Percentiles rank a stretch among this genome's conserved stretches.
These are phyloP conservation scores for Aspergillus pseudoterreus DNA, from an alignment of 2,329 filamentous ascomycete genomes.

Conservation along the genomic window DNA sequence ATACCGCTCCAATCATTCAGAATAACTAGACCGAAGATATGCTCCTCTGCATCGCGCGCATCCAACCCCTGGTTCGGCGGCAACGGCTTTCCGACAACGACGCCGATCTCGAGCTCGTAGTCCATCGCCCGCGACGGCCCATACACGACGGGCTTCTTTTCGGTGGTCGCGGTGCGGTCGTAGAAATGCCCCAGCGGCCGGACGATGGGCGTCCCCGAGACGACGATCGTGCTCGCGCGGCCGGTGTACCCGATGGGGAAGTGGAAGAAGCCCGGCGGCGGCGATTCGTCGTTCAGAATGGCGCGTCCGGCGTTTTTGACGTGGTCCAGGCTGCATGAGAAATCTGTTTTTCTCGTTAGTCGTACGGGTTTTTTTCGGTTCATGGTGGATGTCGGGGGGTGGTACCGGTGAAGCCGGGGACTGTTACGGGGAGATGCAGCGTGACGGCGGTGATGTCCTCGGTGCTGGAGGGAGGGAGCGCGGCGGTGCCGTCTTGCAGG, in stretches of 20 bases:
- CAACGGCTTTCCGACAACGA: conserved; percentile 43
- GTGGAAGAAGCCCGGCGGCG: conserved; percentile 41
- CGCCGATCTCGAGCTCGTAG: conserved; percentile 43
- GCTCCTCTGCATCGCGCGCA: conserved; percentile 50
- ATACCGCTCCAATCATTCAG: conserved; percentile 57
- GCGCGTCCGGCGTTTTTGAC: conserved; percentile 23
- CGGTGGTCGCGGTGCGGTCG: conserved; percentile 13
- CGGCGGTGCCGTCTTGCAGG: conserved; percentile 5
- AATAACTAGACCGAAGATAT: conserved; percentile 61
- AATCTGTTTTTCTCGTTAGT: conserved; percentile 31
- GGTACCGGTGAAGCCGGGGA: conserved; percentile 55
- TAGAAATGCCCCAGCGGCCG: conserved; percentile 43
- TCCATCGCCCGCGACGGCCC: conserved; percentile 32
- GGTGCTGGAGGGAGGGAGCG: conserved; percentile 14
- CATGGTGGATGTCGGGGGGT: conserved; percentile 43
- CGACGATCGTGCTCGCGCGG: conserved; percentile 51
- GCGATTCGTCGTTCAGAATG: conserved; percentile 21
- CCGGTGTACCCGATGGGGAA: conserved; percentile 54
- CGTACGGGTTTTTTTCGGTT: conserved; percentile 43
- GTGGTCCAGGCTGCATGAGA: conserved; percentile 34
- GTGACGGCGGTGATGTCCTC: conserved; percentile 38
- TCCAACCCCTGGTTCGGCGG: conserved; percentile 34
- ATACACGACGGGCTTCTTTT: conserved; percentile 19
- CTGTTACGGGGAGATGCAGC: conserved; percentile 54
- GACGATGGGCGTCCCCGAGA: conserved; percentile 47